Conservation (phyloP, 106 monocot genomes). For the Dioscorea alata region DNA sequence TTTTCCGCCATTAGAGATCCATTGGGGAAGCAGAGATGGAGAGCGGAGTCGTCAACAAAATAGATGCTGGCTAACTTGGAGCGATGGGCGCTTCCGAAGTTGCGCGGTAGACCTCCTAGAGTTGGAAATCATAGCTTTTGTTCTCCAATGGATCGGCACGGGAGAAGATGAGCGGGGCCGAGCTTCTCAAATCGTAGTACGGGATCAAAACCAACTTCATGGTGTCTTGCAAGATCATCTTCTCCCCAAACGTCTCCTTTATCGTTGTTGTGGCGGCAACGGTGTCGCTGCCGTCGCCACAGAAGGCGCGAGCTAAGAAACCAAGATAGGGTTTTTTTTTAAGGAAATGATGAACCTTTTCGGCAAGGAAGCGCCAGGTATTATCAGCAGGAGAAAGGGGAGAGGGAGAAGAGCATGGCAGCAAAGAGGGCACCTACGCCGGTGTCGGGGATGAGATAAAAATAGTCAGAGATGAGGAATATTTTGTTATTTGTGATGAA, state of each 20-base stretch:
- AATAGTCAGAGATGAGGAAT: slow-evolving; percentile 48
- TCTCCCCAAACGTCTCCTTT: slow-evolving; percentile 35
- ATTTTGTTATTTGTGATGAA: no score
- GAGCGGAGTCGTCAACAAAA: neutral
- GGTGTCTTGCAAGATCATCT: slow-evolving; percentile 33
- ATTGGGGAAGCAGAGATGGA: neutral
- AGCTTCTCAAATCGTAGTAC: slow-evolving; percentile 53
- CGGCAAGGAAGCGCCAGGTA: slow-evolving; percentile 49
- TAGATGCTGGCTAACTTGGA: slow-evolving; percentile 10
- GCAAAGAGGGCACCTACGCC: slow-evolving; percentile 63
- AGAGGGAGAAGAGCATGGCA: slow-evolving; percentile 52
- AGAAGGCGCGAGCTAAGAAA: slow-evolving; percentile 7
- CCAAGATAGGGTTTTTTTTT: neutral
- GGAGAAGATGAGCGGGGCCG: slow-evolving; percentile 60
- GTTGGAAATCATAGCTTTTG: slow-evolving; percentile 41
- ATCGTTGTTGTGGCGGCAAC: slow-evolving; percentile 19
- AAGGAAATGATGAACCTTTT: slow-evolving; percentile 32
- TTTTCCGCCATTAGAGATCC: neutral
- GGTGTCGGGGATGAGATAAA: slow-evolving; percentile 63
- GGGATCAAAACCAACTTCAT: slow-evolving; percentile 54
- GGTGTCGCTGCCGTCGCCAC: neutral
- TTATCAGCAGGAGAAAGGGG: slow-evolving; percentile 41
- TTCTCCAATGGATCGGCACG: slow-evolving; percentile 12
- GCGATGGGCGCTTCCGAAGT: slow-evolving; percentile 33
- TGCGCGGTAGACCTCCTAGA: slow-evolving; percentile 49